Percentiles rank a stretch among this genome's conserved stretches.
These are phyloP conservation scores for Mycoemilia scoparia DNA, from an alignment of 192 early-diverging fungal genomes.

Conservation along the genomic window DNA sequence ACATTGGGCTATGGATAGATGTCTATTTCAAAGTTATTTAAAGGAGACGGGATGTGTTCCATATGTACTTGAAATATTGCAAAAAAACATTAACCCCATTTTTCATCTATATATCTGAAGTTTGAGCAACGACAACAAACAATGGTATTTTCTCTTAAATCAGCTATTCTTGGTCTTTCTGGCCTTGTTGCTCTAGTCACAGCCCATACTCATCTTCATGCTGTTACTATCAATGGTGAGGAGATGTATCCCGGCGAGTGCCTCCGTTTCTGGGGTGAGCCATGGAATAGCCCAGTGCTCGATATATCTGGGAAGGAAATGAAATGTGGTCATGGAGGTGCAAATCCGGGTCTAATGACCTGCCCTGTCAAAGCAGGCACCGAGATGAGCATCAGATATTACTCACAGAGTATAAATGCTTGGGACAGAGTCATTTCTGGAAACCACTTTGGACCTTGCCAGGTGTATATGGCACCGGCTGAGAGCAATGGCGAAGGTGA, in stretches of 20 bases:
- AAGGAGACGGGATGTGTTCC: no score
- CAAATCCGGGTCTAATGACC: not conserved
- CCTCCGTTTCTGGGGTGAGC: constrained; percentile 9
- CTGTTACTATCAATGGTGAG: constrained; percentile 6
- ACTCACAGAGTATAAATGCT: constrained; percentile 3
- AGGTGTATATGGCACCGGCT: constrained; percentile 4
- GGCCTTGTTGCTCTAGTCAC: constrained; percentile 5
- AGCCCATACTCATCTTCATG: constrained; percentile 15
- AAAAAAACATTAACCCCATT: no score
- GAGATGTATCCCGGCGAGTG: constrained; percentile 8
- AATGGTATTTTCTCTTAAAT: not conserved
- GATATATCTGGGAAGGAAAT: constrained; percentile 4
- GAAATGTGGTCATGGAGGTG: constrained; percentile 4
- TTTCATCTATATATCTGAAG: no score
- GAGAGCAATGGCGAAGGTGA: constrained; percentile 1
- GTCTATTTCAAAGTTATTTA: no score
- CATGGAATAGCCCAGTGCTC: constrained; percentile 10
- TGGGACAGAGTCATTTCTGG: constrained; percentile 3
- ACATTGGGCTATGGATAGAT: no score
- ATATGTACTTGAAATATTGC: no score
- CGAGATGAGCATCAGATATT: constrained; percentile 4
- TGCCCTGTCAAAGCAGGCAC: constrained; percentile 9
- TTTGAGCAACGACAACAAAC: no score
- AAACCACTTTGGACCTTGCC: constrained; percentile 9
- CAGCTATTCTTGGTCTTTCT: constrained; percentile 3